phyloP scores from a whole-genome alignment of 345 rosid species.

The Psidium guajava region DNA sequence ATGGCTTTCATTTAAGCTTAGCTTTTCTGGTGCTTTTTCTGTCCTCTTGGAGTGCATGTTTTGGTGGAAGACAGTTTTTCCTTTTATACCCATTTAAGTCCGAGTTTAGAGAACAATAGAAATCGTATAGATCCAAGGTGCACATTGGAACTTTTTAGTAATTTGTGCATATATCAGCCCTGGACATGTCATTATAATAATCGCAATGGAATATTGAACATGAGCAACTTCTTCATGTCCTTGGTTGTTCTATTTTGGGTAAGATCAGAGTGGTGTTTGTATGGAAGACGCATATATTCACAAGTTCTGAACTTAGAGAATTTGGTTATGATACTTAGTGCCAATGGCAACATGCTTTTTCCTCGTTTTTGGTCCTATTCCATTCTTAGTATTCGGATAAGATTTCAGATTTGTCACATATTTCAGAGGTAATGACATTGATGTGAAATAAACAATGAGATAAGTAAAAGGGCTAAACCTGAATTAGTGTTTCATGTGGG shows the following conservation, averaged over 20 bases:
- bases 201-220: neutral
- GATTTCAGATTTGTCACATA: neutral
- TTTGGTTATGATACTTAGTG: neutral
- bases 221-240: neutral
- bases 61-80: neutral
- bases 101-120: neutral
- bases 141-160: neutral
- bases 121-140: neutral
- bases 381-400: neutral
- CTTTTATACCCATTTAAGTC: neutral
- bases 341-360: neutral
- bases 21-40: neutral
- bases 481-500: neutral
- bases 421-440: neutral
- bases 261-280: neutral
- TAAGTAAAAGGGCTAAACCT: neutral
- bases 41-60: neutral
- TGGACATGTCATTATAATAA: neutral
- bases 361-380: neutral
- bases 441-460: neutral
- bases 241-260: neutral
- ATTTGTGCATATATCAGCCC: neutral
- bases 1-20: neutral
- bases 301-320: neutral
- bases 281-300: neutral